Conservation (phyloP, 129 eudicot species). For the Daucus carota region DNA sequence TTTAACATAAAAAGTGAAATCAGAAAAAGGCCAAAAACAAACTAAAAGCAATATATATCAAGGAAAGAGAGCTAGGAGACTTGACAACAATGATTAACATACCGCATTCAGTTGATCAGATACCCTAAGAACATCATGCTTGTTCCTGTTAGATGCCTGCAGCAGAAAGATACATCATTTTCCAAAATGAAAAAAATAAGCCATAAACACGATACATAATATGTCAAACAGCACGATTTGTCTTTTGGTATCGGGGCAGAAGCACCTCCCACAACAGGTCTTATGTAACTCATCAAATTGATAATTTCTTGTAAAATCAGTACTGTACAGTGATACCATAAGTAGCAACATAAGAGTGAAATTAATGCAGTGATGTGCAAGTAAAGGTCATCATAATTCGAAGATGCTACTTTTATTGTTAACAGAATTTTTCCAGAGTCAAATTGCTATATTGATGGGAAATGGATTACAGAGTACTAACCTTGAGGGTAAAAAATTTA, state of each 20-base stretch:
- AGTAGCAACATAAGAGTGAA: background rate
- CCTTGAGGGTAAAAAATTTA: background rate
- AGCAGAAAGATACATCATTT: background rate
- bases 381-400: background rate
- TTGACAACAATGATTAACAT: conserved; percentile 12
- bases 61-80: conserved; percentile 13
- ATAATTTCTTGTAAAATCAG: background rate
- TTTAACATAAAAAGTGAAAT: conserved; percentile 17
- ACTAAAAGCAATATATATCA: background rate
- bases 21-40: conserved; percentile 14
- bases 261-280: background rate
- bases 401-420: background rate
- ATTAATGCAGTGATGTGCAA: background rate
- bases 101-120: conserved; percentile 67
- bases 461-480: background rate
- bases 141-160: conserved; percentile 46
- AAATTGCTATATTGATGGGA: background rate
- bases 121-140: conserved; percentile 36
- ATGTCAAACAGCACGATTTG: background rate
- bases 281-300: background rate
- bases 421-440: background rate
- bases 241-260: background rate
- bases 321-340: background rate
- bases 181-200: background rate
- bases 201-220: background rate